Evolutionary conservation across 139 green algal species (phyloP).

Genomic region (Astrephomene gubernaculifera): DNA sequence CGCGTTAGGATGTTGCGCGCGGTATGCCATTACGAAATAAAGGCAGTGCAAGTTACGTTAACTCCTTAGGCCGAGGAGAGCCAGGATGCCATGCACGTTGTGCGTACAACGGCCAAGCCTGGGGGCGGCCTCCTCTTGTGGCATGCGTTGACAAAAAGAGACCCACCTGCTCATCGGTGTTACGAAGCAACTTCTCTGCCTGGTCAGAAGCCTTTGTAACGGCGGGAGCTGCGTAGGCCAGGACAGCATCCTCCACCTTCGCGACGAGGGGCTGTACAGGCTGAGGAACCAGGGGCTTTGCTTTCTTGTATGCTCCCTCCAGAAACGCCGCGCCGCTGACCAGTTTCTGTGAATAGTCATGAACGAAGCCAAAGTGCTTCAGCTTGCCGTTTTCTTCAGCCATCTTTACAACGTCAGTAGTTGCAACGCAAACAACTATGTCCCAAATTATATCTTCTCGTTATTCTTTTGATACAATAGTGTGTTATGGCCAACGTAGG

Average conservation of each 20-base stretch:
- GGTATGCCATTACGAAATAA: no score
- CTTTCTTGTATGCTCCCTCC: neutral
- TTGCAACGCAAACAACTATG: no score
- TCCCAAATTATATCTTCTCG: no score
- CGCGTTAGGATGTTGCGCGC: no score
- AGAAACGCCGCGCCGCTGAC: slow-evolving; percentile 7
- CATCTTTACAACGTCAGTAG: neutral
- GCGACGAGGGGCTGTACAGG: neutral
- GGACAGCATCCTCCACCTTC: slow-evolving; percentile 22
- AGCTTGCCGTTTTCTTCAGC: neutral
- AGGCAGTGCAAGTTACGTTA: no score
- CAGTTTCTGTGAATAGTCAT: neutral
- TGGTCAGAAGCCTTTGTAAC: neutral
- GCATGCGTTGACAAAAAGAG: no score
- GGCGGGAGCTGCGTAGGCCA: slow-evolving; percentile 1
- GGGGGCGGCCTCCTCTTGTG: no score
- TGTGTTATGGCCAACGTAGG: no score
- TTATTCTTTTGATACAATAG: no score
- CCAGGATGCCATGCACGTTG: no score
- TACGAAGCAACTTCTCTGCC: slow-evolving; percentile 15
- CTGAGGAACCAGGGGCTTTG: neutral
- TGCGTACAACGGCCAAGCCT: no score
- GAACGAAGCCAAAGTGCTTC: slow-evolving; percentile 16
- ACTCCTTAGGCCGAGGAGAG: no score
- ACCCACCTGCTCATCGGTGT: slow-evolving; percentile 16